Conservation (phyloP, 371 early-diverging fungal genomes). For the Mucor piriformis region DNA sequence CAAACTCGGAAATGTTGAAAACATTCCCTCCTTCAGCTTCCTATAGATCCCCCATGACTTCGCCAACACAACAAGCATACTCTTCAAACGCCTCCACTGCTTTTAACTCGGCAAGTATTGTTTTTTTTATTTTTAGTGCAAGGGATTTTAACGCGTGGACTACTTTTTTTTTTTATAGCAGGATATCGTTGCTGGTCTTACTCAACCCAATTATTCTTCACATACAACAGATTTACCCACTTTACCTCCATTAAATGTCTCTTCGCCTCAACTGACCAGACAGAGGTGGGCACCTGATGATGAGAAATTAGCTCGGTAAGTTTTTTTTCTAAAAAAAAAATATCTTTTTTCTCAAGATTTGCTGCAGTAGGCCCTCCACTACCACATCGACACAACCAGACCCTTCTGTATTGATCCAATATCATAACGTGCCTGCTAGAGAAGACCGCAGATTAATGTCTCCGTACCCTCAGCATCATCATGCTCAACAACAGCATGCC, state of each 20-base stretch:
- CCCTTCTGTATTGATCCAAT: constrained; percentile 20
- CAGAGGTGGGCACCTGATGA: constrained; percentile 9
- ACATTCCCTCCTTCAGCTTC: background rate
- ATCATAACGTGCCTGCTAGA: constrained; percentile 9
- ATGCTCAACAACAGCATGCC: background rate
- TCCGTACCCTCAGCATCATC: constrained; percentile 10
- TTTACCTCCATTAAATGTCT: constrained; percentile 22
- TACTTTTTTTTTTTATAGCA: background rate
- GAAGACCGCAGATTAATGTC: constrained; percentile 12
- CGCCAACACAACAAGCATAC: constrained; percentile 5
- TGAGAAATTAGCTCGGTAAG: constrained; percentile 6
- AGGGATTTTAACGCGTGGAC: background rate
- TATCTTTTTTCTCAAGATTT: background rate
- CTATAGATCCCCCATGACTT: constrained; percentile 1
- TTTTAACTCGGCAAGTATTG: constrained; percentile 19
- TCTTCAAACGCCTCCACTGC: background rate
- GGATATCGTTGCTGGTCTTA: constrained; percentile 11
- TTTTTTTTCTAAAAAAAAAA: background rate
- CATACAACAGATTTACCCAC: constrained; percentile 17
- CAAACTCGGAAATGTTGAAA: background rate
- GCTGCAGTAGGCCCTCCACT: background rate
- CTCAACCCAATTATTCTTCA: constrained; percentile 1
- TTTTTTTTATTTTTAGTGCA: background rate
- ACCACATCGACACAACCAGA: constrained; percentile 16
- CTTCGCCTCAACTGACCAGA: constrained; percentile 5